phyloP scores from a whole-genome alignment of 73 alveolate genomes.

The Blepharisma stoltei region DNA sequence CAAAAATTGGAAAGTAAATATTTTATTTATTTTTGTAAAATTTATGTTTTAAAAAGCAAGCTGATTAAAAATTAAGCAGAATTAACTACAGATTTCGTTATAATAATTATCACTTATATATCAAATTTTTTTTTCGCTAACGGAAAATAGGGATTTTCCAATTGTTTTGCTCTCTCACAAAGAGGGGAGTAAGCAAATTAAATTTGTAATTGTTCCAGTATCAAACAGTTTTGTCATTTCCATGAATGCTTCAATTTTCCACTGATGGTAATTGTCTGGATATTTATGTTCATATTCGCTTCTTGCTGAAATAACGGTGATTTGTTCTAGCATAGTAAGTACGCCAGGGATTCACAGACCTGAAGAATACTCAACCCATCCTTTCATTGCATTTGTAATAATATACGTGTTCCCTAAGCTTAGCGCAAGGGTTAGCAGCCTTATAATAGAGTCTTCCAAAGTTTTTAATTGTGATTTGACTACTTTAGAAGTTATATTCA shows the following conservation, averaged over 20 bases:
- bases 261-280: slow-evolving; percentile 83
- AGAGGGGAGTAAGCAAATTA: too few species aligned
- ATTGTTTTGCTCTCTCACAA: too few species aligned
- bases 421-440: not conserved
- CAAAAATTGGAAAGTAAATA: too few species aligned
- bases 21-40: too few species aligned
- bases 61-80: too few species aligned
- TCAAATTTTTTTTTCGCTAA: too few species aligned
- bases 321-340: slow-evolving; percentile 51
- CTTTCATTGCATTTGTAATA: slow-evolving; percentile 98
- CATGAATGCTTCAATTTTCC: slow-evolving; percentile 88
- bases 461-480: slow-evolving; percentile 32
- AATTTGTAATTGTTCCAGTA: slow-evolving; percentile 84
- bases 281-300: slow-evolving; percentile 84
- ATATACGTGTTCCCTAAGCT: slow-evolving; percentile 74
- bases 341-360: slow-evolving; percentile 73
- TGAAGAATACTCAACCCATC: slow-evolving; percentile 98
- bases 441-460: slow-evolving; percentile 46
- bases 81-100: too few species aligned
- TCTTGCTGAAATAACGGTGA: slow-evolving; percentile 85
- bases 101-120: too few species aligned
- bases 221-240: slow-evolving; percentile 74
- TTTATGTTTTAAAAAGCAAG: too few species aligned
- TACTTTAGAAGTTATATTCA: slow-evolving; percentile 39
- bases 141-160: too few species aligned